Percentiles rank a stretch among this genome's conserved stretches.
phyloP scores from a whole-genome alignment of 441 rosid species.

The Gossypium davidsonii region DNA sequence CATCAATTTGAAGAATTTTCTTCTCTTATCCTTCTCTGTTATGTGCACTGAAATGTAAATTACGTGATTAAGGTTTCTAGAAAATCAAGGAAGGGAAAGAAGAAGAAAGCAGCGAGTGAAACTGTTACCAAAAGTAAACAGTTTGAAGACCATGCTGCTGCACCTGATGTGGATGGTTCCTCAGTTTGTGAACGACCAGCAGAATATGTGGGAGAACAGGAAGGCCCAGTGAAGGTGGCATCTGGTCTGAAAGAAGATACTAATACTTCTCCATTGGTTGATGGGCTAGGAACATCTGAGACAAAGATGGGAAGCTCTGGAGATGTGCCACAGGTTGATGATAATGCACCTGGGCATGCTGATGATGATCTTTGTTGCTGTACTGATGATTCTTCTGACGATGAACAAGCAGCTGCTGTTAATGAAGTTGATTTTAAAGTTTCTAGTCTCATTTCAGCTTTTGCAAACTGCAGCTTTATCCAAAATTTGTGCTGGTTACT shows the following conservation, averaged over 20 bases:
- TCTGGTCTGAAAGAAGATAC: slow-evolving; percentile 31
- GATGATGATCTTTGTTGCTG: slow-evolving; percentile 43
- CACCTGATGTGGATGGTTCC: slow-evolving; percentile 31
- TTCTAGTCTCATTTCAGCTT: slow-evolving; percentile 67
- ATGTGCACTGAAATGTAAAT: slow-evolving; percentile 13
- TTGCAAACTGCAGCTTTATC: slow-evolving; percentile 75
- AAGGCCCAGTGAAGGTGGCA: slow-evolving; percentile 26
- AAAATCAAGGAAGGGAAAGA: slow-evolving; percentile 70
- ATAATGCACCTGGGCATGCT: slow-evolving; percentile 27
- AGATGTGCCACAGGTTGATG: slow-evolving; percentile 28
- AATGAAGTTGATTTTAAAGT: slow-evolving; percentile 93
- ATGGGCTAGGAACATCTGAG: slow-evolving; percentile 31
- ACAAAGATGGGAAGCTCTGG: slow-evolving; percentile 28
- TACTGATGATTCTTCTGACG: slow-evolving; percentile 62
- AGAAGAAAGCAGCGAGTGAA: slow-evolving; percentile 35
- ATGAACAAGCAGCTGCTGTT: slow-evolving; percentile 49
- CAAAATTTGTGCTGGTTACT: slow-evolving; percentile 93
- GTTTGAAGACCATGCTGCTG: slow-evolving; percentile 30
- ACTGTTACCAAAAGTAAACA: slow-evolving; percentile 37
- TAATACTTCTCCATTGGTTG: slow-evolving; percentile 21
- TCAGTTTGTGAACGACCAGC: slow-evolving; percentile 28
- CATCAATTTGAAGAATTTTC: neutral
- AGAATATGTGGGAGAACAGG: slow-evolving; percentile 25
- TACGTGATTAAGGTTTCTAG: slow-evolving; percentile 65
- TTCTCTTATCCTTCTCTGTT: neutral